A percentile compares a stretch with the other conserved stretches of the same genome.
Evolutionary conservation across 2,329 filamentous ascomycete genomes (phyloP).

Genomic region (Alternaria arbusti): DNA sequence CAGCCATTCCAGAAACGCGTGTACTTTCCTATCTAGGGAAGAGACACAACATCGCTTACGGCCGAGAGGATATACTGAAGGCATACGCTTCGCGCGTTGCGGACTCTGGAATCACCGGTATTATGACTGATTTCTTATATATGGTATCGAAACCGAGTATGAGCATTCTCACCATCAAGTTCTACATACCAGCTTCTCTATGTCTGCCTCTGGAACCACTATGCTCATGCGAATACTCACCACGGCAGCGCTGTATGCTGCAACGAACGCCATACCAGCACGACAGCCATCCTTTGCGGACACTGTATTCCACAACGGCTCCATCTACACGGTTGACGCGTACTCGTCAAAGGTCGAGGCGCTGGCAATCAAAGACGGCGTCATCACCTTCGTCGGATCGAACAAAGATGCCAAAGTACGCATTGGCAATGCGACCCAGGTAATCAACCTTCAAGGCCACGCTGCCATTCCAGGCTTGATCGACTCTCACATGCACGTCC

Average conservation of each 20-base stretch:
- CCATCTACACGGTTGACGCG: conserved; percentile 5
- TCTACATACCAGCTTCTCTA: background rate
- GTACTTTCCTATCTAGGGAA: background rate
- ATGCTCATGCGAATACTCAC: background rate
- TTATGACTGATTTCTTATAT: background rate
- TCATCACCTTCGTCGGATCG: conserved; percentile 4
- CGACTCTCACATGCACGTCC: conserved; percentile 4
- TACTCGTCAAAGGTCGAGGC: background rate
- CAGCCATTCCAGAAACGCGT: background rate
- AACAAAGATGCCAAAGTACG: background rate
- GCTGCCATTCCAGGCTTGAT: conserved; percentile 4
- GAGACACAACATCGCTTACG: background rate
- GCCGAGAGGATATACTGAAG: accelerated
- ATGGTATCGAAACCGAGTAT: background rate
- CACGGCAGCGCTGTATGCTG: background rate
- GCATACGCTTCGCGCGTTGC: background rate
- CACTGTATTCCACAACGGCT: background rate
- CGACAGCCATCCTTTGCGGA: background rate
- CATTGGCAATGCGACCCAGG: conserved; percentile 1
- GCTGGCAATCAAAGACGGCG: background rate
- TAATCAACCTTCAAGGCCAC: conserved; percentile 3
- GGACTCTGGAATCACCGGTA: background rate
- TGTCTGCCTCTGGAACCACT: background rate
- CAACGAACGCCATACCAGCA: background rate
- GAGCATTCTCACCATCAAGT: background rate